A percentile compares a stretch with the other conserved stretches of the same genome.
phyloP scores from a whole-genome alignment of 768 basidiomycete genomes.

The Russula virescens region DNA sequence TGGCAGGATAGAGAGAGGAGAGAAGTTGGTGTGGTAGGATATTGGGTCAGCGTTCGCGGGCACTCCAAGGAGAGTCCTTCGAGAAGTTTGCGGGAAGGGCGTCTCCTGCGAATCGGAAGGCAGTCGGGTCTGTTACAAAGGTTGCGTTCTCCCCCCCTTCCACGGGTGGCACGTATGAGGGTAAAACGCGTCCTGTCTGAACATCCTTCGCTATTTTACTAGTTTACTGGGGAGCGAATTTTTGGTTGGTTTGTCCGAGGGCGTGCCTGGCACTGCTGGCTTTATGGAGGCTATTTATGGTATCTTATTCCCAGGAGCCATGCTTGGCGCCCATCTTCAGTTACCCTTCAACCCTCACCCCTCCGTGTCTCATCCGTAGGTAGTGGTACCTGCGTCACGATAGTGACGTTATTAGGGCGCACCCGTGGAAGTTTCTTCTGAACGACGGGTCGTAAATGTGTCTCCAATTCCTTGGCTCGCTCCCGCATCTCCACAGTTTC shows the following conservation, averaged over 20 bases:
- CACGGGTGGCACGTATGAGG: slow-evolving; percentile 52
- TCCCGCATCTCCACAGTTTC: too few species aligned
- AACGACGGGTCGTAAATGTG: too few species aligned
- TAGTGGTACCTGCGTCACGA: too few species aligned
- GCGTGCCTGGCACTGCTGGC: slow-evolving; percentile 83
- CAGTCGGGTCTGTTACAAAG: not conserved
- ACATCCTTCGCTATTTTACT: slow-evolving; percentile 88
- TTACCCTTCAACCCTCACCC: too few species aligned
- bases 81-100: slow-evolving; percentile 75
- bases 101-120: slow-evolving; percentile 58
- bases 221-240: slow-evolving; percentile 82
- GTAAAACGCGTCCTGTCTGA: slow-evolving; percentile 86
- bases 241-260: slow-evolving; percentile 98
- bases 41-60: slow-evolving; percentile 37
- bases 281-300: too few species aligned
- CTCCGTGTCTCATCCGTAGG: too few species aligned
- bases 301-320: too few species aligned
- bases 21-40: slow-evolving; percentile 41
- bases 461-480: too few species aligned
- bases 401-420: too few species aligned
- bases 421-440: too few species aligned
- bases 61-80: slow-evolving; percentile 78
- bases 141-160: too few species aligned
- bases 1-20: slow-evolving; percentile 52
- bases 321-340: too few species aligned